Conservation (phyloP, 345 rosid genomes). For the Lumnitzera racemosa region DNA sequence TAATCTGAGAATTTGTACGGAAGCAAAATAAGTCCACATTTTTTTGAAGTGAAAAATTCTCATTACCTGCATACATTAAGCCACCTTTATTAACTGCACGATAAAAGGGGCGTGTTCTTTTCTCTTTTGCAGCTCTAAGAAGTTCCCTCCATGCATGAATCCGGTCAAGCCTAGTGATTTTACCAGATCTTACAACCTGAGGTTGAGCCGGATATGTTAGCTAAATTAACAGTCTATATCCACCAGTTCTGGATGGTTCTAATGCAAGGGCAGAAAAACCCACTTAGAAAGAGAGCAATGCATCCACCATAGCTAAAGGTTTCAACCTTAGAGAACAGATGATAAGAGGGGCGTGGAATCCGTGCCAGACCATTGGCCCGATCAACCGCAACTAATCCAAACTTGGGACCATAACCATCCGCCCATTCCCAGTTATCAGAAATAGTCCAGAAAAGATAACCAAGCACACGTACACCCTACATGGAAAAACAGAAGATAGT, state of each 20-base stretch:
- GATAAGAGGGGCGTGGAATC: conserved; percentile 69
- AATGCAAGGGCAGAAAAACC: no score
- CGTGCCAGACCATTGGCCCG: conserved; percentile 67
- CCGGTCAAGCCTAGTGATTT: conserved; percentile 58
- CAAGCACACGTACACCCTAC: conserved; percentile 84
- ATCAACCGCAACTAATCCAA: conserved; percentile 88
- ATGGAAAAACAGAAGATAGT: conserved; percentile 7
- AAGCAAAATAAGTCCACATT: not conserved
- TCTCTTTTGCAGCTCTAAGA: conserved; percentile 52
- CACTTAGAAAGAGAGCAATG: not conserved
- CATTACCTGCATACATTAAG: conserved; percentile 90
- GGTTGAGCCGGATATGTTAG: not conserved
- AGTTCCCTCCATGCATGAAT: conserved; percentile 67
- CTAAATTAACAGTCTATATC: no score
- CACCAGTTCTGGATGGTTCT: no score
- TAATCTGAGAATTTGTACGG: not conserved
- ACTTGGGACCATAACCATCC: conserved; percentile 97
- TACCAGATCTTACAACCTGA: conserved; percentile 67
- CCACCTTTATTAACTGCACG: conserved; percentile 60
- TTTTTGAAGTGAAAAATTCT: not conserved
- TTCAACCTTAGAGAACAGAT: conserved; percentile 73
- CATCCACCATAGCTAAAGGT: not conserved
- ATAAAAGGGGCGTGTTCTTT: conserved; percentile 64
- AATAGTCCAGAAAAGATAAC: conserved; percentile 91
- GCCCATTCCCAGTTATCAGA: conserved; percentile 99